Percentiles rank a stretch among this genome's conserved stretches.
Evolutionary conservation across 2,329 filamentous ascomycete genomes (phyloP).

Genomic region (Fusarium longipes): DNA sequence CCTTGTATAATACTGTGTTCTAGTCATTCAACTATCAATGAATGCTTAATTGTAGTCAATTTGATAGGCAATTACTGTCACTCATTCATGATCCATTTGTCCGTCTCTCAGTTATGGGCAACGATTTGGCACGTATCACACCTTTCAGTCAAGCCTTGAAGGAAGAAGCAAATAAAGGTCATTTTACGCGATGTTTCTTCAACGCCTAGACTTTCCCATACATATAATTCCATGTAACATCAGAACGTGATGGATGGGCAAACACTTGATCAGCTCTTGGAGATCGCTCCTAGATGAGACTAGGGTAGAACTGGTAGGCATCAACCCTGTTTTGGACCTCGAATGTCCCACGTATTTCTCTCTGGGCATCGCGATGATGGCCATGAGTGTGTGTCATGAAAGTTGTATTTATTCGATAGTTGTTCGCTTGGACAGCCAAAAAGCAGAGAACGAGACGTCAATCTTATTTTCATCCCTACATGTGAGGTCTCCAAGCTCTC

Average conservation of each 20-base stretch:
- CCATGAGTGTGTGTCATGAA: background rate
- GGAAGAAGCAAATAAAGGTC: slow-evolving; percentile 17
- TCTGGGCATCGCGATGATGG: background rate
- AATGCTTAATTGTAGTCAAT: background rate
- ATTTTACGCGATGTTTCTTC: slow-evolving; percentile 2
- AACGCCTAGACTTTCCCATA: slow-evolving; percentile 17
- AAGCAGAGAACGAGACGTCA: background rate
- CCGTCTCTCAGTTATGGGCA: background rate
- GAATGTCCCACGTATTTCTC: slow-evolving; percentile 1
- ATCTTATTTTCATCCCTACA: background rate
- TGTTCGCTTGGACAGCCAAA: background rate
- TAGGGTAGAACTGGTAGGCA: background rate
- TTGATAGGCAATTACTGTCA: background rate
- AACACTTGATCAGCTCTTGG: slow-evolving; percentile 14
- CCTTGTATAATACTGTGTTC: background rate
- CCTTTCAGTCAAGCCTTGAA: background rate
- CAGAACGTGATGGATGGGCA: slow-evolving; percentile 9
- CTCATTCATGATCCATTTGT: background rate
- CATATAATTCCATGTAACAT: slow-evolving; percentile 7
- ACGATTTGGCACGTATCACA: background rate
- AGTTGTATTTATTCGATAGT: background rate
- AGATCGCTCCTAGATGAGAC: slow-evolving; percentile 29
- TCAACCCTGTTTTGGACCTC: slow-evolving; percentile 10
- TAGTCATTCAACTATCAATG: background rate
- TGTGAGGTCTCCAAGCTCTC: background rate